Evolutionary conservation across 1,284 basidiomycete genomes (phyloP).

Genomic region (Leccinum fallax): DNA sequence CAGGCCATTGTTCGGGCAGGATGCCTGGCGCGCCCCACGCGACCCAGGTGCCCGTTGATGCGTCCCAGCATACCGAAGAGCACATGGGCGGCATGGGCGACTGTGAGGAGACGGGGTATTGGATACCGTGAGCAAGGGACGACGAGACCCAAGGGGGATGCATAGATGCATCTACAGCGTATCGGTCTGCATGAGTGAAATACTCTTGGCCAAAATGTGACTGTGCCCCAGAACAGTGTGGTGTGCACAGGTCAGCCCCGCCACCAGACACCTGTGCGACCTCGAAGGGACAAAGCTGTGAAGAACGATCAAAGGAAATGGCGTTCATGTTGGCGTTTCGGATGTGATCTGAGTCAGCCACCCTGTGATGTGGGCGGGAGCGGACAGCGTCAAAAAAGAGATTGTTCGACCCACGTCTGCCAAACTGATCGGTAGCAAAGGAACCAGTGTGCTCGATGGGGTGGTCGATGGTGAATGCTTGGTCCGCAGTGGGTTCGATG

Average conservation of each 20-base stretch:
- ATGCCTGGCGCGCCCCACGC: conserved; percentile 33
- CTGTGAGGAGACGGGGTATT: conserved; percentile 34
- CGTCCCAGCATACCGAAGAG: conserved; percentile 34
- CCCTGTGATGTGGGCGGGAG: conserved; percentile 31
- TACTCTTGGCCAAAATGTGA: conserved; percentile 32
- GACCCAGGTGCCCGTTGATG: conserved; percentile 32
- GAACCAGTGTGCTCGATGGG: conserved; percentile 12
- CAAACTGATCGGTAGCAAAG: conserved; percentile 27
- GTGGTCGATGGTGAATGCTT: conserved; percentile 20
- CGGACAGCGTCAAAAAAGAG: conserved; percentile 35
- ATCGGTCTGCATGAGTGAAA: conserved; percentile 28
- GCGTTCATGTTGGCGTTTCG: conserved; percentile 25
- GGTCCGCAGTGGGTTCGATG: conserved; percentile 18
- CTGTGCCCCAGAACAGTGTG: conserved; percentile 26
- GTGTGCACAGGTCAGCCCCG: conserved; percentile 31
- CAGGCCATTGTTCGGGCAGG: conserved; percentile 33
- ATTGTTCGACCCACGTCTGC: conserved; percentile 37
- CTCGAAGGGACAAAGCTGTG: conserved; percentile 28
- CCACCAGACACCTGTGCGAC: conserved; percentile 25
- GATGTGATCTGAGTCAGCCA: conserved; percentile 26
- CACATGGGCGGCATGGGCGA: conserved; percentile 33
- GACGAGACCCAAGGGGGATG: conserved; percentile 34
- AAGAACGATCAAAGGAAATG: conserved; percentile 23
- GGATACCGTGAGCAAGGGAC: conserved; percentile 29
- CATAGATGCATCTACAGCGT: conserved; percentile 25